Base-by-base conservation (phyloP, 1,139 yeast genomes). In the Suhomyces maxii region DNA sequence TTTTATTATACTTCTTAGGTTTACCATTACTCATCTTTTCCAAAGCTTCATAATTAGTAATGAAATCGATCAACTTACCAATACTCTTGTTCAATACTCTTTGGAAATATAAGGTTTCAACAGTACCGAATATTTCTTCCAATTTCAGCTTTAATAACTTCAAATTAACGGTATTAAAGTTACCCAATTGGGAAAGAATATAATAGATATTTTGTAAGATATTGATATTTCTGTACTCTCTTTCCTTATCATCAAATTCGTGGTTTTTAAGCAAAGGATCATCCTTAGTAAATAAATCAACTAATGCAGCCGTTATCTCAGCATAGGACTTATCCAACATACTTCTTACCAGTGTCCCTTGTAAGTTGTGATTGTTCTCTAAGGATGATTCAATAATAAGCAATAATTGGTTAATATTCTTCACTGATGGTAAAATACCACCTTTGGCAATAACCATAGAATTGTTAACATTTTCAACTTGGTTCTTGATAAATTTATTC, bases 21-120 rank as follows among this genome's bases (percentile, higher is more conserved):
- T 75, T 78, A 1, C 84, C 76, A 37, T 66, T 65, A 45, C 65
- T 67, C 37, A 74, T 71, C 39, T 73, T 77, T 6, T 74, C 61
- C 26, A 83, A 64, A 2, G 79, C 74, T 46, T 84, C 85, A 41
- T 86, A 81, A 39, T 84, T 89, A 39, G 77, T 77, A 6, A 89
- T 79, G 61, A 87, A 85, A 30, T 82, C 83, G 33, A 79, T 69
- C 46, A 87, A 65, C 59, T 82, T 85, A 6, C 89, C 95, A 61
- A 88, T 58, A 44, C 65, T 63, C 47, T 71, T 69, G 39, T 58
- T 60, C 35, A 75, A 52, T 26, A 82, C 77, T 47, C 77, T 77
- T 54, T 76, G 76, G 53, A 85, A 72, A 51, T 74, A 74, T 10
- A 56, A 57, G 6, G 56, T 60, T 52, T 69, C 69, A 8, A 84